Evolutionary conservation across 2,329 filamentous ascomycete species (phyloP), one percentile per base, ranked within the genome.

Genomic region (Neurospora sp.): DNA sequence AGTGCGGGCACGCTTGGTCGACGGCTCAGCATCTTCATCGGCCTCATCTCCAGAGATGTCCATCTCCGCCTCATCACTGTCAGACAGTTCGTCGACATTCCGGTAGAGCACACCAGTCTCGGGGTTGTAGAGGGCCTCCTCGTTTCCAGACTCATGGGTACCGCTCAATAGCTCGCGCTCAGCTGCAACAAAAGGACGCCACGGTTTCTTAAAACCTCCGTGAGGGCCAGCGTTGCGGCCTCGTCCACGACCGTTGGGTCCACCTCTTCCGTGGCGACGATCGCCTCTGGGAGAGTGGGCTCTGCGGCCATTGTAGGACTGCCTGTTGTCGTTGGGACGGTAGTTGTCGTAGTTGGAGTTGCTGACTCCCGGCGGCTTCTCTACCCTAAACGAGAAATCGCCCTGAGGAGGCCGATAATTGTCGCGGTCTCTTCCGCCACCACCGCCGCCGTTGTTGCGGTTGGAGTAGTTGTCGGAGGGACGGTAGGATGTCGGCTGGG

Each of bases 61-160:
- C 87, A 90, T 90, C 2, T 84, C 87, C 15, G 87, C 83, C 77
- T 90, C 88, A 67, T 87, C 86, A 72, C 87, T 88, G 73, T 90
- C 87, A 0, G 87, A 89, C 36, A 90, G 78, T 17, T 89, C 84
- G 40, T 88, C 85, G 5, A 88, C 67, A 41, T 85, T 77, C 67
- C 83, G 82, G 74, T 86, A 90, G 65, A 84, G 88, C 12, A 82
- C 82, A 6, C 81, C 81, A 1, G 78, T 81, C 2, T 82, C 79
- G 6, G 76, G 78, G 69, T 85, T 81, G 11, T 82, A 82, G 19
- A 87, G 79, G 52, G 82, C 81, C 62, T 85, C 81, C 66, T 84
- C 82, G 0, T 82, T 79, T 15, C 82, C 74, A 8, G 80, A 77
- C 40, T 80, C 77, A 52, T 82, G 81, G 43, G 80, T 78, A 69